Evolutionary conservation across 83 land plant species (phyloP).

Genomic region (Isoetes engelmannii): DNA sequence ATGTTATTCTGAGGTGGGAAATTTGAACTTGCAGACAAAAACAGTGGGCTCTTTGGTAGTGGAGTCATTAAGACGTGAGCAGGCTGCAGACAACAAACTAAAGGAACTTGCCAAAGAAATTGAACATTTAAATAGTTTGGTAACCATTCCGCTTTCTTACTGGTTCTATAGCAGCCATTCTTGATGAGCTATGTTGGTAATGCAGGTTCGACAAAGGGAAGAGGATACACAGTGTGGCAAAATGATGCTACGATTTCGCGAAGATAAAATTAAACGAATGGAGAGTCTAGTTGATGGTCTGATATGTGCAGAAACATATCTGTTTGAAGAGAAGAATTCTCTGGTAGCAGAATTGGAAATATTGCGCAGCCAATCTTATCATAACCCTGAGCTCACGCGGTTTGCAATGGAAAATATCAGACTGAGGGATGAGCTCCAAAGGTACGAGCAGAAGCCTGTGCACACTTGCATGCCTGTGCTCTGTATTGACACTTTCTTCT

Average conservation of each 20-base stretch:
- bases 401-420: conserved; percentile 86
- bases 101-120: conserved; percentile 81
- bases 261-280: conserved; percentile 76
- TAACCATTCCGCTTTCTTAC: conserved; percentile 4
- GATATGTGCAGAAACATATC: conserved; percentile 42
- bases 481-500: neutral
- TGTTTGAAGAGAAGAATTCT: conserved; percentile 49
- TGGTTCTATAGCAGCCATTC: too few species aligned
- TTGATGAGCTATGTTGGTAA: too few species aligned
- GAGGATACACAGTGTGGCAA: conserved; percentile 47
- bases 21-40: conserved; percentile 38
- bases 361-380: conserved; percentile 42
- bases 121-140: conserved; percentile 77
- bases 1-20: too few species aligned
- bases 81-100: conserved; percentile 58
- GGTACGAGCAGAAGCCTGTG: conserved; percentile 26
- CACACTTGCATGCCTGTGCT: neutral
- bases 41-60: conserved; percentile 60
- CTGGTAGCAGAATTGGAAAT: conserved; percentile 56
- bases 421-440: conserved; percentile 59
- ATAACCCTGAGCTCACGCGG: conserved; percentile 80
- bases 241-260: conserved; percentile 75
- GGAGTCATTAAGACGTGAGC: conserved; percentile 88
- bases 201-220: conserved; percentile 31
- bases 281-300: conserved; percentile 45